A percentile compares a stretch with the other conserved stretches of the same genome.
These are phyloP conservation scores for Nicotiana attenuata DNA, from an alignment of 257 asterid genomes.

Conservation along the genomic window DNA sequence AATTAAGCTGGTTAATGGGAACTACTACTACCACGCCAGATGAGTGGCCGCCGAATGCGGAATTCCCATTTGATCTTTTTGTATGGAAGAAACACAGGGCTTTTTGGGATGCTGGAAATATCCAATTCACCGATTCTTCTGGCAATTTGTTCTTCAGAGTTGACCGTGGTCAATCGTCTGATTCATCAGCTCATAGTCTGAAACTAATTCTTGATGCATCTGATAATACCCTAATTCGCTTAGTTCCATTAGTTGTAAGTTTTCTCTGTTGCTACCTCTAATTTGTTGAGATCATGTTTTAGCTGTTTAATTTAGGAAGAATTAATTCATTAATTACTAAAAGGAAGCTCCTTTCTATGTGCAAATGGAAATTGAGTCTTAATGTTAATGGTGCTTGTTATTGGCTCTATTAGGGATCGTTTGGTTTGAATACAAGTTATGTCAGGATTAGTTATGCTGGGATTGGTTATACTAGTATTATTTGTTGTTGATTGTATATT, in stretches of 20 bases:
- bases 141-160: constrained; percentile 55
- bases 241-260: constrained; percentile 49
- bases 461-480: too few relatives aligned
- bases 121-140: constrained; percentile 56
- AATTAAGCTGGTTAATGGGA: constrained; percentile 17
- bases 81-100: constrained; percentile 51
- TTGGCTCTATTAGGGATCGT: background rate
- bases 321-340: background rate
- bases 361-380: background rate
- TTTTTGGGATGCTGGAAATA: constrained; percentile 31
- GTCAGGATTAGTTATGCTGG: too few relatives aligned
- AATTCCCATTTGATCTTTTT: constrained; percentile 67
- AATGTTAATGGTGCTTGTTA: background rate
- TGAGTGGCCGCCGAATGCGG: constrained; percentile 16
- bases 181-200: constrained; percentile 15
- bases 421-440: too few relatives aligned
- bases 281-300: background rate
- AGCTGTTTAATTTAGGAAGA: background rate
- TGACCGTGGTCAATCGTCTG: constrained; percentile 26
- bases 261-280: background rate
- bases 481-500: too few relatives aligned
- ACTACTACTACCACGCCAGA: constrained; percentile 17
- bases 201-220: constrained; percentile 57
- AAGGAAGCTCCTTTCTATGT: background rate
- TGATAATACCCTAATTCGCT: constrained; percentile 44